Base-by-base conservation (phyloP, 2,329 filamentous ascomycete species). In the Xylariaceae sp. region DNA sequence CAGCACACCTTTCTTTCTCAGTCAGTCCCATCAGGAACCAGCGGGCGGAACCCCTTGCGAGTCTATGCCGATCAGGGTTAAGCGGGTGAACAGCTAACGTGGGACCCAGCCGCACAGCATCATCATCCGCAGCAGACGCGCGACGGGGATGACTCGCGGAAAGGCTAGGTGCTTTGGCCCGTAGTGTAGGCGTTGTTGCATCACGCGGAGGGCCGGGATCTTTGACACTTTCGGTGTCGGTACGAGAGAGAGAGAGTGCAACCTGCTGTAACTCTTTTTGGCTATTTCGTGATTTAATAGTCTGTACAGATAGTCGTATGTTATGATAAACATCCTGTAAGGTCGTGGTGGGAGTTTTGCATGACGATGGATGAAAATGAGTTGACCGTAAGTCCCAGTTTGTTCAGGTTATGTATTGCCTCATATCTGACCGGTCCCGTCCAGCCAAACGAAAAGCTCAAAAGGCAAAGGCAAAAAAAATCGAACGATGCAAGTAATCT, bases 21-120 rank as follows among this genome's bases (percentile, higher is more conserved):
- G 29, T 11, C 64, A 64, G 48, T 55, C 57, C 35, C 62, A 60
- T 64, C 59, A 62, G 60, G 60, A 62, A 62, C 60, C 26, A 56
- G 53, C 51, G 39, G 52, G 48, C 57, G 51, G 51, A 53, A 37
- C 54, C 58, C 50, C 30, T 60, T 50, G 56, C 60, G 55, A 62
- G 60, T 58, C 57, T 61, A 55, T 58, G 58, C 64, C 60, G 60
- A 62, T 62, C 62, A 64, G 58, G 58, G 59, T 59, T 56, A 57
- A 53, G 43, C 32, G 43, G 42, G 43, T 35, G 55, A 48, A 31
- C 7, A 61, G 58, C 57, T 44, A 60, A 64, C 60, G 59, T 59
- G 58, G 59, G 53, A 58, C 60, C 54, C 58, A 63, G 60, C 60
- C 61, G 60, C 60, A 57, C 54, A 41, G 50, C 56, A 55, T 64